These are phyloP conservation scores for Pyrenochaeta sp. DNA, from an alignment of 2,329 filamentous ascomycete species.

Conservation along the genomic window DNA sequence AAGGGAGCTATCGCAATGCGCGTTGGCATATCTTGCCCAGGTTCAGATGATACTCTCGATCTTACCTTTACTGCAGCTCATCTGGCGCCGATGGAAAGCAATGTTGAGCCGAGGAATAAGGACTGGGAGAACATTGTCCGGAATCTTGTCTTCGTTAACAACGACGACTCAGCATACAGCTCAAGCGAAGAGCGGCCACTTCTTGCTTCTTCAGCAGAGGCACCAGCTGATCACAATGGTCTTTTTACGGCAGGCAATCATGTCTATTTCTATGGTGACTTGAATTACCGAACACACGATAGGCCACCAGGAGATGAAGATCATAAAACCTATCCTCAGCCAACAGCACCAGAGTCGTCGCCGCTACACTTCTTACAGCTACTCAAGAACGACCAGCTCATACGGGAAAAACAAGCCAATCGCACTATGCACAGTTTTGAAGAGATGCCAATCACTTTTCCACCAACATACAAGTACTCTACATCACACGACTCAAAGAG, in stretches of 20 bases:
- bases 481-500: conserved; percentile 21
- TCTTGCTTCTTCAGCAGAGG: conserved; percentile 26
- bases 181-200: conserved; percentile 44
- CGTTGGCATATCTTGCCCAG: conserved; percentile 63
- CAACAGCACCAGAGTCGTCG: conserved; percentile 57
- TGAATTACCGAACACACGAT: conserved; percentile 90
- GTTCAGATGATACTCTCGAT: conserved; percentile 61
- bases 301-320: conserved; percentile 69
- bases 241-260: conserved; percentile 80
- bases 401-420: conserved; percentile 71
- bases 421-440: conserved; percentile 79
- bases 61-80: conserved; percentile 90
- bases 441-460: conserved; percentile 79
- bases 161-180: conserved; percentile 41
- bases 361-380: conserved; percentile 71
- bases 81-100: conserved; percentile 86
- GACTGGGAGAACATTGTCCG: conserved; percentile 90
- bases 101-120: conserved; percentile 76
- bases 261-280: conserved; percentile 87
- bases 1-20: conserved; percentile 90
- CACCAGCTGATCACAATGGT: conserved; percentile 59
- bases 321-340: conserved; percentile 68
- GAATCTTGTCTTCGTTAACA: conserved; percentile 74
- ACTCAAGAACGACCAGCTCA: conserved; percentile 80
- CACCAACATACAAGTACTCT: conserved; percentile 93